Evolutionary conservation across 139 green algal genomes (phyloP).

Genomic region (Microglena sp.): DNA sequence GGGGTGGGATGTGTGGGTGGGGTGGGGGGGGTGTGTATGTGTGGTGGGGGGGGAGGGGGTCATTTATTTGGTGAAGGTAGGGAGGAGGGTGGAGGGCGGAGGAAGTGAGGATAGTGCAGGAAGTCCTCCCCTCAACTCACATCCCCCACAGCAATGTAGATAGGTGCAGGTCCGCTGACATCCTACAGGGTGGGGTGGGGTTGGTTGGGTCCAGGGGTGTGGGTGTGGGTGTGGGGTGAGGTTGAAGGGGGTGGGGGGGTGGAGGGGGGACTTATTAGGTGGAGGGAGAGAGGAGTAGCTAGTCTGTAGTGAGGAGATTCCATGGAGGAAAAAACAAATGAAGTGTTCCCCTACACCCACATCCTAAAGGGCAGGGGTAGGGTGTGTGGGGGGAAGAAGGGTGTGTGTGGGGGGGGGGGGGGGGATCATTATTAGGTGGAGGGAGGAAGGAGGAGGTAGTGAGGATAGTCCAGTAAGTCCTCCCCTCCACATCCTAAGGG

Average conservation of each 20-base stretch:
- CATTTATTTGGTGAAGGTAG: too few relatives aligned
- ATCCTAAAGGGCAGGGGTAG: too few relatives aligned
- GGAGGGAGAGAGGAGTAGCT: background rate
- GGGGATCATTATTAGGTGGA: background rate
- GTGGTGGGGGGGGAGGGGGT: background rate
- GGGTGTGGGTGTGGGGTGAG: too few relatives aligned
- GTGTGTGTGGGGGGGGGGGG: background rate
- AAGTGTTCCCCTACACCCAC: too few relatives aligned
- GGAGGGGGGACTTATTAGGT: background rate
- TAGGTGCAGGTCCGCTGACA: slow-evolving; percentile 29
- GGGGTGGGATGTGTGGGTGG: background rate
- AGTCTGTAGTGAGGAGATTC: background rate
- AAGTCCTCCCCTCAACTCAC: slow-evolving; percentile 39
- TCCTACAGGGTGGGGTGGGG: too few relatives aligned
- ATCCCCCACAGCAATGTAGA: slow-evolving; percentile 63
- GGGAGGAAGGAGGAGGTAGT: too few relatives aligned
- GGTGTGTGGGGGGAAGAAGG: background rate
- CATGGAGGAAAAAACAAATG: too few relatives aligned
- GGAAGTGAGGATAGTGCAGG: too few relatives aligned
- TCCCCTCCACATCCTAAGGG: background rate
- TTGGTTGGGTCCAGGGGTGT: too few relatives aligned
- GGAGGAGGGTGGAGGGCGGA: too few relatives aligned
- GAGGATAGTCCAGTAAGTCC: background rate
- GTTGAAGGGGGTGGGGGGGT: slow-evolving; percentile 1
- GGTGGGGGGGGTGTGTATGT: background rate